These are phyloP conservation scores for Lipomyces oligophaga DNA, from an alignment of 805 yeast genomes.

Conservation along the genomic window DNA sequence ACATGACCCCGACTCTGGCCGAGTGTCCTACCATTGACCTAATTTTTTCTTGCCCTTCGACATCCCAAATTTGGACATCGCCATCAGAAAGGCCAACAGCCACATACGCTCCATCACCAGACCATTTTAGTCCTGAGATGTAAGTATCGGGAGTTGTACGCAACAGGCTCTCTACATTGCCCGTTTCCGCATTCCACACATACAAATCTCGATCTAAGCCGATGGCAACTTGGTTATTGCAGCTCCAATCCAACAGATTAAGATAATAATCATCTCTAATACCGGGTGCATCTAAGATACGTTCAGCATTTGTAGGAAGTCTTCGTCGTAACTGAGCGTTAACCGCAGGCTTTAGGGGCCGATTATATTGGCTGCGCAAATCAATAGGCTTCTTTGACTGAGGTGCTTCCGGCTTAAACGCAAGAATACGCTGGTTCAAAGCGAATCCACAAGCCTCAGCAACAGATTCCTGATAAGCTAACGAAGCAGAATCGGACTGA, in stretches of 20 bases:
- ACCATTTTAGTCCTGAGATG: conserved; percentile 80
- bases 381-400: conserved; percentile 43
- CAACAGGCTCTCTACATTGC: conserved; percentile 65
- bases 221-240: conserved; percentile 74
- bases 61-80: conserved; percentile 87
- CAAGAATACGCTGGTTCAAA: conserved; percentile 74
- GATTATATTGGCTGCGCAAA: conserved; percentile 37
- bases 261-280: conserved; percentile 87
- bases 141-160: conserved; percentile 49
- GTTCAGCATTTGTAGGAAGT: conserved; percentile 82
- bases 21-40: conserved; percentile 74
- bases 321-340: conserved; percentile 46
- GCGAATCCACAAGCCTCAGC: conserved; percentile 94
- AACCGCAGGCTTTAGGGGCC: conserved; percentile 37
- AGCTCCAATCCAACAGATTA: conserved; percentile 84
- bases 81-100: conserved; percentile 85
- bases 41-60: conserved; percentile 60
- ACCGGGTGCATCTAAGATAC: conserved; percentile 95
- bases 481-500: conserved; percentile 1
- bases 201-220: conserved; percentile 82
- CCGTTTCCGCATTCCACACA: conserved; percentile 86
- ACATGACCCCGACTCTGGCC: conserved; percentile 74
- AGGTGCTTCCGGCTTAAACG: conserved; percentile 80
- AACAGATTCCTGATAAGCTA: conserved; percentile 45
- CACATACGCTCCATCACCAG: conserved; percentile 81